These are phyloP conservation scores for Aspergillus sp. DNA, from an alignment of 2,329 filamentous ascomycete species.

Conservation along the genomic window DNA sequence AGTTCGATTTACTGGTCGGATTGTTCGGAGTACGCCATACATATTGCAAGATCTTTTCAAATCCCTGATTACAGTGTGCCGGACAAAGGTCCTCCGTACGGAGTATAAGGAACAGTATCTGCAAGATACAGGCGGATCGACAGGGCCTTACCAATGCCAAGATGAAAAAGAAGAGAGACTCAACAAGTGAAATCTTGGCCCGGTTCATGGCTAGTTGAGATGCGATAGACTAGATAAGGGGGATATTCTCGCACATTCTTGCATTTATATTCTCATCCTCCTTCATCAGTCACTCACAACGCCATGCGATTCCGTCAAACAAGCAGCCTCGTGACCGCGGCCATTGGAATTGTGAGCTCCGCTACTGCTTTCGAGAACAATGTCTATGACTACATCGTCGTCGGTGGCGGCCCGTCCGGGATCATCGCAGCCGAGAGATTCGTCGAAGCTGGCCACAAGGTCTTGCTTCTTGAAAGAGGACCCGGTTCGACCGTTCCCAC, in stretches of 20 bases:
- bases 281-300: not conserved
- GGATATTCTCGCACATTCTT: not conserved
- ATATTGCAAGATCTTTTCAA: not conserved
- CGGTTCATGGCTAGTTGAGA: not conserved
- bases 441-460: conserved; percentile 17
- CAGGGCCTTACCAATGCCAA: not conserved
- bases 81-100: not conserved
- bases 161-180: not conserved
- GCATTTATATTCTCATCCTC: not conserved
- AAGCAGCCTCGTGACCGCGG: conserved; percentile 9
- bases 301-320: conserved; percentile 8
- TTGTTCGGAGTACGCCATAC: not conserved
- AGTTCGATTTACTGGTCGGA: not conserved
- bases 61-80: not conserved
- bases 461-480: conserved; percentile 17
- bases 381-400: conserved; percentile 19
- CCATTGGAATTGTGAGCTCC: conserved; percentile 5
- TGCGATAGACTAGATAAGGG: not conserved
- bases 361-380: conserved; percentile 12
- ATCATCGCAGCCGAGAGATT: conserved; percentile 19
- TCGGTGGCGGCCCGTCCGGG: conserved; percentile 17
- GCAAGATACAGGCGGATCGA: not conserved
- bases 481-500: conserved; percentile 18
- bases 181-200: not conserved
- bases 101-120: not conserved